These are phyloP conservation scores for Picochlorum sp. DNA, from an alignment of 139 green algal genomes.

Conservation along the genomic window DNA sequence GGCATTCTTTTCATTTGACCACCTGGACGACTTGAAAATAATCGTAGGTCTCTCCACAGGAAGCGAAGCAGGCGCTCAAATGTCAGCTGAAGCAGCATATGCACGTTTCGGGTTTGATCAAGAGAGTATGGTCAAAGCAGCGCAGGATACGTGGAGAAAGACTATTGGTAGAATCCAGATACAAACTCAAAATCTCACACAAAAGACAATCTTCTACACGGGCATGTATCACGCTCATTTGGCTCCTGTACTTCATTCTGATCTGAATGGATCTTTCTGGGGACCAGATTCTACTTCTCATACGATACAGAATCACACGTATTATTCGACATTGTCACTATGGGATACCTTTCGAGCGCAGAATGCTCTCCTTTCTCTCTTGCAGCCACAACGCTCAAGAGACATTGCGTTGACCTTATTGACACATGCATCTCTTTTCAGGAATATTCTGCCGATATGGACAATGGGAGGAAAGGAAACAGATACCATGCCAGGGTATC, in stretches of 20 bases:
- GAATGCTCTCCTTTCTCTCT: constrained; percentile 6
- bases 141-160: background rate
- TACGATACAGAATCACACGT: background rate
- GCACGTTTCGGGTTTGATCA: background rate
- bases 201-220: constrained; percentile 5
- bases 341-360: constrained; percentile 14
- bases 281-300: constrained; percentile 3
- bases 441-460: background rate
- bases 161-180: background rate
- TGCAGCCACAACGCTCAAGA: background rate
- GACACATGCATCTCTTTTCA: background rate
- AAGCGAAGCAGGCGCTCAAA: background rate
- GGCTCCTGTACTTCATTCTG: constrained; percentile 7
- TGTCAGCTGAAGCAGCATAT: background rate
- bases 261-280: constrained; percentile 1
- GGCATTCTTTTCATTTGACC: constrained; percentile 8
- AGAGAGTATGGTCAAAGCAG: background rate
- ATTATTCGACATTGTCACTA: constrained; percentile 9
- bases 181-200: constrained; percentile 5
- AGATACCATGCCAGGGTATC: constrained; percentile 11
- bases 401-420: constrained; percentile 3
- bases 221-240: constrained; percentile 7
- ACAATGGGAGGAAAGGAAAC: constrained; percentile 8
- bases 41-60: constrained; percentile 7
- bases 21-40: background rate